Base-by-base conservation (phyloP, 768 basidiomycete species). In the Russula griseocarnosa region DNA sequence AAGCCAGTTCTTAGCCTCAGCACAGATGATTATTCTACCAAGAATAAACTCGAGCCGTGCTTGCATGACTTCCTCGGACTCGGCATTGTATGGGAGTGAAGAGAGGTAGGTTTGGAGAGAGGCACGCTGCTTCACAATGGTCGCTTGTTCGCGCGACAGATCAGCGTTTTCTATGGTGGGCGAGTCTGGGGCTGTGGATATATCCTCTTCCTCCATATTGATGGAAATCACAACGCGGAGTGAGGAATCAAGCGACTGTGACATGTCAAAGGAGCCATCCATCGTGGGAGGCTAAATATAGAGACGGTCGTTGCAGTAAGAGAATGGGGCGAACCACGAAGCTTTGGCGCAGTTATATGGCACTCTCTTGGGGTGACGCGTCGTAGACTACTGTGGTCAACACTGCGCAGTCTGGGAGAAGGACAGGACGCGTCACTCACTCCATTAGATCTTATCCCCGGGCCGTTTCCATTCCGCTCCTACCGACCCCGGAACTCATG, bases 1-100 rank as follows among this genome's bases (percentile, higher is more conserved):
- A 38, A 82, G 76, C 90, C 90, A 93, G 68, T 88, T 87, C 77
- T 84, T 85, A 55, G 86, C 78, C 72, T 85, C 83, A n/a, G 85
- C 86, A 66, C 87, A 88, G 26, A 90, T 76, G 65, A 79, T 75
- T 52, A 93, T 83, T 74, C 82, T 88, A 50, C 82, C 79, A 11
- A 91, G 79, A 67, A 93, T 90, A 55, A 79, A 71, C 69, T 89
- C 86, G 9, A 92, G 81, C 67, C 83, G 82, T 32, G 75, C 72
- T 58, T 87, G 83, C 89, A 93, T 92, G 58, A 84, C 82, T 64
- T 87, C 83, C 53, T 82, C 72, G 26, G 86, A 77, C 72, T 92
- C 90, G 74, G 85, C 85, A 69, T 84, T 74, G 72, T 92, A 92
- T 3, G 90, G 91, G 42, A 90, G 71, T 18, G 86, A 79, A 70